Conservation (phyloP, 805 yeast genomes). For the Ogataea zsoltii region DNA sequence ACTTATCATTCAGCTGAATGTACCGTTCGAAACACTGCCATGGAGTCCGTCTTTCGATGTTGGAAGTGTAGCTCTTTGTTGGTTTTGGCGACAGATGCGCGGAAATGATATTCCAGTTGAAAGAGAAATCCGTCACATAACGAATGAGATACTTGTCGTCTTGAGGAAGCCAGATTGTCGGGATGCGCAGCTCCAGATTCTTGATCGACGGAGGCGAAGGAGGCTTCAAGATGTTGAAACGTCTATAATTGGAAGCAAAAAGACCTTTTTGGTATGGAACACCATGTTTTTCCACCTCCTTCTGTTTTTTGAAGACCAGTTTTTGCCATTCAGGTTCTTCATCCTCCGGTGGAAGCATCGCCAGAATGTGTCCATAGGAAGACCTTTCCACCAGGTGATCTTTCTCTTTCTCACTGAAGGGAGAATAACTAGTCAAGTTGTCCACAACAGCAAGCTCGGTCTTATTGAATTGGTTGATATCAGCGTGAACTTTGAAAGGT, state of each 20-base stretch:
- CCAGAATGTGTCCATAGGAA: conserved; percentile 56
- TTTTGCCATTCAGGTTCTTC: conserved; percentile 63
- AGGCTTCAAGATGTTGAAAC: conserved; percentile 70
- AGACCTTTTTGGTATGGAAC: conserved; percentile 53
- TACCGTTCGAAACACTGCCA: conserved; percentile 99
- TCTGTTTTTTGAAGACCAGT: conserved; percentile 49
- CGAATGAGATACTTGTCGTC: conserved; percentile 82
- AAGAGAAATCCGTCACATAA: conserved; percentile 81
- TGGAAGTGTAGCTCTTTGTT: conserved; percentile 73
- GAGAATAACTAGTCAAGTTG: conserved; percentile 47
- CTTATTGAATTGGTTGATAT: conserved; percentile 42
- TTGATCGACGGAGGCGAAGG: conserved; percentile 88
- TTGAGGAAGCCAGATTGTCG: conserved; percentile 94
- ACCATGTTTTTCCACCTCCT: conserved; percentile 41
- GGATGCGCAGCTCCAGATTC: conserved; percentile 79
- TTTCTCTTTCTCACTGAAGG: conserved; percentile 41
- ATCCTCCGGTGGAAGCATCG: conserved; percentile 63
- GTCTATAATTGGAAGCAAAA: conserved; percentile 53
- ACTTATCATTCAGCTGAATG: conserved; percentile 86
- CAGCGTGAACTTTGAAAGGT: conserved; percentile 50
- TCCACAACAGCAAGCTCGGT: conserved; percentile 49
- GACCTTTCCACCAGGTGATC: conserved; percentile 33
- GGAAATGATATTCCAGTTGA: conserved; percentile 92
- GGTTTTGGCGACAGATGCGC: conserved; percentile 71
- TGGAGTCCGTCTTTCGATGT: conserved; percentile 92